Evolutionary conservation across 306 rosid species (phyloP), one percentile per base, ranked within the genome.

Genomic region (Gastrolobium villosum): DNA sequence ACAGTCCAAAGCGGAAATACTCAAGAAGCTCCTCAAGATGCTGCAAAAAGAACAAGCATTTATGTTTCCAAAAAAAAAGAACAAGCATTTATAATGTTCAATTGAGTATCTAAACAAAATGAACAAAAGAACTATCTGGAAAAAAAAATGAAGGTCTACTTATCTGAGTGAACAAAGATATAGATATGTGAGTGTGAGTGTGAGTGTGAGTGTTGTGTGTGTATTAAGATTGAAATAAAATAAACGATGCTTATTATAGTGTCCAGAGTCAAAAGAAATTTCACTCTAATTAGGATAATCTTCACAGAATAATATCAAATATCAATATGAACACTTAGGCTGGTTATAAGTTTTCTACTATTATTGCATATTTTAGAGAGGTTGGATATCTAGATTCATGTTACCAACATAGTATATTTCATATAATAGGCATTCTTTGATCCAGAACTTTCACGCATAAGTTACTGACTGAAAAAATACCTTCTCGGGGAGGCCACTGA

Each of bases 11-110:
- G 70, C 86, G 87, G 70, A 91, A 81, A 75, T 93, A 93, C 72
- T 89, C 87, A n/a, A 81, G 66, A 71, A 96, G 87, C 88, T 96
- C 99, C 70, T 88, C 93, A 57, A 91, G 62, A 84, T 93, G 96
- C 99, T 93, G 90, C 88, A 87, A 76, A 86, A 60, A 84, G 36
- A 80, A 77, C 60, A 72, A 28, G 32, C 43, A 36, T 5, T n/a
- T n/a, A n/a, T n/a, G n/a, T n/a, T n/a, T n/a, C n/a, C n/a, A n/a
- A n/a, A n/a, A n/a, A 87, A 76, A 86, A 60, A 84, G 36, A 80
- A 77, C 60, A 72, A 28, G 32, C 43, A 36, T 5, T 77, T 81
- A 43, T 72, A 74, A 44, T 34, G 28, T 41, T 63, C 36, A 56
- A 20, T 31, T 61, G 6, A 75, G 57, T n/a, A 61, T 65, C 49